phyloP scores from a whole-genome alignment of 2,329 filamentous ascomycete species.

The Incumbomyces delicatus region DNA sequence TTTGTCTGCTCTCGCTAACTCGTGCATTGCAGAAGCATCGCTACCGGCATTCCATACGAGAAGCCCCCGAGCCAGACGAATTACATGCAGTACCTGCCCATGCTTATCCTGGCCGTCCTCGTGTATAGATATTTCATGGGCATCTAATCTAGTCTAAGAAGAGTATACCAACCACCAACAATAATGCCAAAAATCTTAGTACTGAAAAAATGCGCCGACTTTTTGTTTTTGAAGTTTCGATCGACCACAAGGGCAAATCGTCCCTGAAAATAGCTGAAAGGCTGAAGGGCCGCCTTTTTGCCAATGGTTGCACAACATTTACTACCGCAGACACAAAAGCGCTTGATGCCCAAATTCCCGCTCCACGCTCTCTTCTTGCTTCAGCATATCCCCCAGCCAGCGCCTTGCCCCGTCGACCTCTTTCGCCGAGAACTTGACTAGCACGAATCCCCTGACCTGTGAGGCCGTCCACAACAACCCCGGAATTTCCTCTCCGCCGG shows the following conservation, averaged over 20 bases:
- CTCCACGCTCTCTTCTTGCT: slow-evolving; percentile 61
- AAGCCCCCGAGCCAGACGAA: slow-evolving; percentile 1
- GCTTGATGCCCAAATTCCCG: slow-evolving; percentile 69
- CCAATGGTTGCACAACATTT: too few species aligned
- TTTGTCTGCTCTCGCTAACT: not conserved
- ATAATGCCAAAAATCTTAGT: too few species aligned
- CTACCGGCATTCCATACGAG: not conserved
- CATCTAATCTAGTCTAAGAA: not conserved
- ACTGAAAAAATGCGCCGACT: too few species aligned
- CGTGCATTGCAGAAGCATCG: not conserved
- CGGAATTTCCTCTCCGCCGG: too few species aligned
- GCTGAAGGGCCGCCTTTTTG: too few species aligned
- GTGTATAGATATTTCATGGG: not conserved
- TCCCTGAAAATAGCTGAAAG: too few species aligned
- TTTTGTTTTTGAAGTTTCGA: too few species aligned
- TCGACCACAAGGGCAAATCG: too few species aligned
- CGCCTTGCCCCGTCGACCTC: slow-evolving; percentile 70
- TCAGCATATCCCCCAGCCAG: slow-evolving; percentile 70
- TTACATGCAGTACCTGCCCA: slow-evolving; percentile 1
- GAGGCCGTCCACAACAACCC: slow-evolving; percentile 75
- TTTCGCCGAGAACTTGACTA: slow-evolving; percentile 81
- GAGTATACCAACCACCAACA: not conserved
- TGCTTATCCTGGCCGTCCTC: not conserved
- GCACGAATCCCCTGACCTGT: slow-evolving; percentile 67
- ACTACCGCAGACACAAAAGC: slow-evolving; percentile 60